A percentile compares a stretch with the other conserved stretches of the same genome.
Evolutionary conservation across 2,329 filamentous ascomycete genomes (phyloP).

Genomic region (Lachnellula willkommii): DNA sequence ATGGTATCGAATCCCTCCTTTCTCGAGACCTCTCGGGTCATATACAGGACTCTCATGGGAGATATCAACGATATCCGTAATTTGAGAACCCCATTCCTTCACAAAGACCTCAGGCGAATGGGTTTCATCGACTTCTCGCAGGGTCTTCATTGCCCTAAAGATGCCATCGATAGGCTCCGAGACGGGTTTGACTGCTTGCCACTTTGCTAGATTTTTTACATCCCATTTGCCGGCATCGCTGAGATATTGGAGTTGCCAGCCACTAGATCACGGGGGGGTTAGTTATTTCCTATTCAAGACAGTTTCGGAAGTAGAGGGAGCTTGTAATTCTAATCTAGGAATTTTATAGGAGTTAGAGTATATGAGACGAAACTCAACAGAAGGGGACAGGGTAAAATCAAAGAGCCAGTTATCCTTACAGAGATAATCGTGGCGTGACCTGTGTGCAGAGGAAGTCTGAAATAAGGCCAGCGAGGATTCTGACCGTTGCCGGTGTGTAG

Average conservation of each 20-base stretch:
- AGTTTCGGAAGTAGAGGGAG: too few species aligned
- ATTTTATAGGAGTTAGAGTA: too few species aligned
- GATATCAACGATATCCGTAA: conserved; percentile 82
- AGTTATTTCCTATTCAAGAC: too few species aligned
- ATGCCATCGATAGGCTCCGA: conserved; percentile 71
- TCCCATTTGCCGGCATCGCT: conserved; percentile 94
- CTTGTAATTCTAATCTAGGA: too few species aligned
- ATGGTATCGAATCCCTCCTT: conserved; percentile 64
- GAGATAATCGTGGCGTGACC: conserved; percentile 70
- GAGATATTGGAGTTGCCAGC: conserved; percentile 87
- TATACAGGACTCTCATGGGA: conserved; percentile 88
- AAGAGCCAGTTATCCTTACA: conserved; percentile 31
- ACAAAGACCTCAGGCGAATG: conserved; percentile 75
- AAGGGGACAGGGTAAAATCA: too few species aligned
- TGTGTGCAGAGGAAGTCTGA: conserved; percentile 73
- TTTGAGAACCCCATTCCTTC: conserved; percentile 56
- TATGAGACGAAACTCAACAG: too few species aligned
- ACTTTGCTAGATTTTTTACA: conserved; percentile 91
- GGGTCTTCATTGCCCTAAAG: conserved; percentile 88
- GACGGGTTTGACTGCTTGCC: conserved; percentile 73
- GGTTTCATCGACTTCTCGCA: conserved; percentile 78
- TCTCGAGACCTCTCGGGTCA: conserved; percentile 65
- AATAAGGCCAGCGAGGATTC: conserved; percentile 73
- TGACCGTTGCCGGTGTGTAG: conserved; percentile 70
- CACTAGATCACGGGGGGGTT: conserved; percentile 28